Base-by-base conservation (phyloP, 371 early-diverging fungal genomes). In the Mucor indicus region DNA sequence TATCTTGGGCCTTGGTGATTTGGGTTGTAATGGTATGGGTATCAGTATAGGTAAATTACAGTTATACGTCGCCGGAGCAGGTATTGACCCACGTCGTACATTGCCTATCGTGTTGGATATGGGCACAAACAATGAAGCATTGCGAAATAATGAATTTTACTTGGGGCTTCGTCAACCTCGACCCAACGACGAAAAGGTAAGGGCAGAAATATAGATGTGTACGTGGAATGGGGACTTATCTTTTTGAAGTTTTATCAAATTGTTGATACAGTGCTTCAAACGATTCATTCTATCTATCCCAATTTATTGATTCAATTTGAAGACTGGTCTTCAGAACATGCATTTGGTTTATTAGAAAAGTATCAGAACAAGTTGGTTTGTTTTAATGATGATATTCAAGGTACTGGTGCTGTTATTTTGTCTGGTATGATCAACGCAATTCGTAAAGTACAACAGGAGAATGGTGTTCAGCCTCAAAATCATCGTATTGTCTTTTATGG, bases 31-130 rank as follows among this genome's bases (percentile, higher is more conserved):
- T 57, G 96, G 96, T 23, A 92, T 94, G 85, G 92, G 90, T 24
- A 96, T 96, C 53, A 91, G 94, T 8, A 86, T 94, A 23, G 95
- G 95, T 38, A 96, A 94, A 58, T 81, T 95, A 3, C 92, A 92
- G 50, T 75, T 95, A 13, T 92, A 95, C 55, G 88, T 92, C 24
- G 96, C 92, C 12, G 90, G 89, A 36, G 96, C 90, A 25, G 96
- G 96, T 43, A 81, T 96, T 35, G 83, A 92, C 56, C 96, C 95
- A 15, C 61, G 83, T 30, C 74, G 84, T 10, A 89, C 90, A 5
- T 75, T 96, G 30, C 95, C 96, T 29, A 89, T 96, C 57, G 77
- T 85, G 4, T 61, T 96, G 31, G 96, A 96, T 55, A 72, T 93
- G 61, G 96, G 96, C 13, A 92, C 93, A 32, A 87, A 96, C 68